phyloP scores from a whole-genome alignment of 1,284 basidiomycete species.

The Boletus sp. region DNA sequence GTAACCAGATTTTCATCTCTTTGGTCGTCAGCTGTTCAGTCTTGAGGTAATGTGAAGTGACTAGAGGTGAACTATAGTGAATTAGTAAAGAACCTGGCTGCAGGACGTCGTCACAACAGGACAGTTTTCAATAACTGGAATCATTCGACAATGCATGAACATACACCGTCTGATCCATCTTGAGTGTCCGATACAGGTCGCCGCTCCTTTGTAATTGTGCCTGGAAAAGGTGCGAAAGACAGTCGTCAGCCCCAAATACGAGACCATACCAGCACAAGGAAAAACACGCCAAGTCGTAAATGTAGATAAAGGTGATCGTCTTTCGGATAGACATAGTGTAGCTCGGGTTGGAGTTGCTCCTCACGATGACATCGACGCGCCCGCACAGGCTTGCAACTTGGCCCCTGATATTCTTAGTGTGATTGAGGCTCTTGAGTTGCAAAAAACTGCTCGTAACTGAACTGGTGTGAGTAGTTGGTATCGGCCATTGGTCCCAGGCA shows the following conservation, averaged over 20 bases:
- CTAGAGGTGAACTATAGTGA: slow-evolving; percentile 43
- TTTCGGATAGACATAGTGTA: slow-evolving; percentile 89
- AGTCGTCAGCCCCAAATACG: slow-evolving; percentile 19
- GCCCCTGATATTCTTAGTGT: slow-evolving; percentile 95
- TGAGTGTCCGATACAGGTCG: slow-evolving; percentile 91
- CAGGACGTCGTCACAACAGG: slow-evolving; percentile 79
- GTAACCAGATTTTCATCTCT: slow-evolving; percentile 56
- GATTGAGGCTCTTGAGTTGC: slow-evolving; percentile 93
- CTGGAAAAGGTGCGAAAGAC: slow-evolving; percentile 41
- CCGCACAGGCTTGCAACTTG: slow-evolving; percentile 96
- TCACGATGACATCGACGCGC: slow-evolving; percentile 92
- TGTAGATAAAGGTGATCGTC: slow-evolving; percentile 96
- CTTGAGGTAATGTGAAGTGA: slow-evolving; percentile 95
- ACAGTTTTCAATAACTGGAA: slow-evolving; percentile 90
- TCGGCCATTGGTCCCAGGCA: slow-evolving; percentile 92
- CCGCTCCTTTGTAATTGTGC: slow-evolving; percentile 89
- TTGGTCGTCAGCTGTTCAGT: slow-evolving; percentile 79
- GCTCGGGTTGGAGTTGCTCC: slow-evolving; percentile 86
- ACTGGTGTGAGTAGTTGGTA: slow-evolving; percentile 92
- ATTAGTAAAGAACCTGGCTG: slow-evolving; percentile 7
- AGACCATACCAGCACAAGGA: too few species aligned
- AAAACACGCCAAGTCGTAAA: slow-evolving; percentile 90
- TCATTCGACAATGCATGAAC: slow-evolving; percentile 96
- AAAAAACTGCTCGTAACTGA: slow-evolving; percentile 96
- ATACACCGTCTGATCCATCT: slow-evolving; percentile 95